Evolutionary conservation across 371 early-diverging fungal species (phyloP), one percentile per base, ranked within the genome.

Genomic region (Cokeromyces recurvatus): DNA sequence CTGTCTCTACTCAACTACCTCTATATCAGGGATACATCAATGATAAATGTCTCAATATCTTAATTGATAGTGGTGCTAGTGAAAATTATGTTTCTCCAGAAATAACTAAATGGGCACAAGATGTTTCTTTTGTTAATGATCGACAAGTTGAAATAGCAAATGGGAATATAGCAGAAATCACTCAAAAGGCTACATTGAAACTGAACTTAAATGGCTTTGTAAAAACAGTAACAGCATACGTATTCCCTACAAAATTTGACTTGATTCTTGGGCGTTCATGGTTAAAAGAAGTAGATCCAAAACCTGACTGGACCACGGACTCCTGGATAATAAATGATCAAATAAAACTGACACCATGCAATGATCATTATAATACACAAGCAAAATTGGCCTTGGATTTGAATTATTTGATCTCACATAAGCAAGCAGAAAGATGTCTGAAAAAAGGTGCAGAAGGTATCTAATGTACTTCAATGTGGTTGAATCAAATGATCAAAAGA

Each of bases 181-280:
- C 35, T 14, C 9, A 9, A 14, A 6, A 4, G 11, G 7, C 14
- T 11, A n/a, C 9, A 2, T 14, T 48, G 0, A 5, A 31, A 0
- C 4, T 48, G 0, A 25, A 25, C 17, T 3, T 40, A 17, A 14
- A 32, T 20, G 43, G 23, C 4, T 37, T 43, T 27, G 11, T n/a
- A 0, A 22, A 21, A 12, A 31, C 25, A 14, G 21, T 42, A 24
- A 12, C 25, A 9, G 51, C 44, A 2, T 51, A 38, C 32, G 43
- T 44, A 0, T 44, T 51, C 6, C 38, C 24, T 14, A 37, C 51
- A 0, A 51, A 51, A 15, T 51, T 51, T 23, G 45, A 51, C 23
- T 7, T 51, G 0, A 51, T 51, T 2, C 45, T 51, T 14, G 44
- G 51, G 0, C 27, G 38, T 15, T 21, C 38, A 3, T 51, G 51